A percentile compares a stretch with the other conserved stretches of the same genome.
Conservation (phyloP, 75 land plant species). For the Ceratopteris richardii region DNA sequence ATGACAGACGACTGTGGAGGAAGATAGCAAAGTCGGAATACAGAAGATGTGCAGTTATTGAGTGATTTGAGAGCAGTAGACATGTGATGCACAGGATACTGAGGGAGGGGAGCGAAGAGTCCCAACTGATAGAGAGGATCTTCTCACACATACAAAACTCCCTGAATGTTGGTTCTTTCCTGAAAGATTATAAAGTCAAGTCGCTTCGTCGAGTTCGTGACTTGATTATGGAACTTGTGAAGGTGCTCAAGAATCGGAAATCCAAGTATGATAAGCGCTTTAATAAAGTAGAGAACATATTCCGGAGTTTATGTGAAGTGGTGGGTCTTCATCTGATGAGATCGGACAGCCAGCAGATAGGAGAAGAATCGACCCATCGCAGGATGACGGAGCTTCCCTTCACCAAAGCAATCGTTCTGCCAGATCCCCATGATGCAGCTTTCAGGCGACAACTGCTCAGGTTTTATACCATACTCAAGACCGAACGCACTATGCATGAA, state of each 20-base stretch:
- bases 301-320: slow-evolving; percentile 73
- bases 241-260: slow-evolving; percentile 40
- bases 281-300: slow-evolving; percentile 53
- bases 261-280: too few species aligned
- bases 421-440: not conserved
- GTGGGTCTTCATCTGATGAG: slow-evolving; percentile 43
- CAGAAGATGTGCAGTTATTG: slow-evolving; percentile 79
- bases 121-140: slow-evolving; percentile 27
- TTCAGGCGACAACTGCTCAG: slow-evolving; percentile 43
- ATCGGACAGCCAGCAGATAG: too few species aligned
- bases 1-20: slow-evolving; percentile 36
- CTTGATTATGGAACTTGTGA: slow-evolving; percentile 33
- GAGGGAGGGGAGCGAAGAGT: slow-evolving; percentile 39
- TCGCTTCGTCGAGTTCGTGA: slow-evolving; percentile 42
- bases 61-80: slow-evolving; percentile 68
- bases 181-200: slow-evolving; percentile 33
- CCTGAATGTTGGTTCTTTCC: slow-evolving; percentile 33
- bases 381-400: slow-evolving; percentile 35
- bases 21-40: slow-evolving; percentile 29
- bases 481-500: slow-evolving; percentile 15
- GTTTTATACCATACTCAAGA: slow-evolving; percentile 56
- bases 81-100: slow-evolving; percentile 44
- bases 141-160: slow-evolving; percentile 49
- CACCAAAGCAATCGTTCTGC: slow-evolving; percentile 58
- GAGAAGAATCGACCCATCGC: not conserved